Percentiles rank a stretch among this genome's conserved stretches.
Evolutionary conservation across 2,329 filamentous ascomycete species (phyloP).

Genomic region (Aspergillus uvarum): DNA sequence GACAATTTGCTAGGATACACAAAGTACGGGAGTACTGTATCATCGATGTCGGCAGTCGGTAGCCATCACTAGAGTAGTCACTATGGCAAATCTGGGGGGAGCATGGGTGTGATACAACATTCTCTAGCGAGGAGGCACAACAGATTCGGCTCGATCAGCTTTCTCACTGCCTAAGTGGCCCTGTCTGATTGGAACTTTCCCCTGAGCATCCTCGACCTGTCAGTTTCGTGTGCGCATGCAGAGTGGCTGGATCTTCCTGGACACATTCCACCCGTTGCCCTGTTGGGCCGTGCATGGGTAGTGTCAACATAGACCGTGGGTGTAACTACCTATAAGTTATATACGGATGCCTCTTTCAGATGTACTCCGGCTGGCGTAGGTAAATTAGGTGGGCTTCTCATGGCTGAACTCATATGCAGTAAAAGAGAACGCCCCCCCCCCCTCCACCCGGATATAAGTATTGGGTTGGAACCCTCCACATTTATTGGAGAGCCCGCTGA

Average conservation of each 20-base stretch:
- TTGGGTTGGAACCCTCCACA: not conserved
- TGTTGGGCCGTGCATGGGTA: not conserved
- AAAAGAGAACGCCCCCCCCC: not conserved
- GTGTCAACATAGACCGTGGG: not conserved
- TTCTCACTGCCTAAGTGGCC: not conserved
- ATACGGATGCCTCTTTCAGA: not conserved
- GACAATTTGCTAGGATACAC: not conserved
- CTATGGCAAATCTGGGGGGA: not conserved
- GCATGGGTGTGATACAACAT: constrained; percentile 11
- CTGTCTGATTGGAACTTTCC: not conserved
- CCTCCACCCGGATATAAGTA: not conserved
- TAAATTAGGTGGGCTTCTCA: not conserved
- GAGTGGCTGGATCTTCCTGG: not conserved
- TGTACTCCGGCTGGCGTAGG: not conserved
- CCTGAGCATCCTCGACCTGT: constrained; percentile 5
- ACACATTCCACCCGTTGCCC: not conserved
- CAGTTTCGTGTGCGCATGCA: constrained; percentile 1
- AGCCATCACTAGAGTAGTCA: not conserved
- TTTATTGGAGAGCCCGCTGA: not conserved
- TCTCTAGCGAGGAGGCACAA: constrained; percentile 9
- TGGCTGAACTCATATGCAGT: not conserved
- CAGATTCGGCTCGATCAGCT: constrained; percentile 6
- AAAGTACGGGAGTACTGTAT: too few species aligned
- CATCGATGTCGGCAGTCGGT: not conserved
- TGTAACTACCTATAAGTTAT: not conserved